These are phyloP conservation scores for Xylariaceae sp. DNA, from an alignment of 2,329 filamentous ascomycete species.

Conservation along the genomic window DNA sequence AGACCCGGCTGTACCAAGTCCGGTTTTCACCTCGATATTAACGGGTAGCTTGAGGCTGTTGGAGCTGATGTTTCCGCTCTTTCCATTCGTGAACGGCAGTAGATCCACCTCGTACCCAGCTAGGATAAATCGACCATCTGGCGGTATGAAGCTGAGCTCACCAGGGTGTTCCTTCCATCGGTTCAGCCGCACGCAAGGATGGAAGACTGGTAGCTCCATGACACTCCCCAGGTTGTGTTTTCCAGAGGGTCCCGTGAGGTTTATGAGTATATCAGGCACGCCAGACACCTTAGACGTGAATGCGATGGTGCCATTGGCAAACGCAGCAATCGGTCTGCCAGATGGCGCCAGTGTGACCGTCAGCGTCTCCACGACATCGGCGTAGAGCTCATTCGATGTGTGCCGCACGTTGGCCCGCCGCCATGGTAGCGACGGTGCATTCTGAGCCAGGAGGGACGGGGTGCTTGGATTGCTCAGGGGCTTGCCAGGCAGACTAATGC, in stretches of 20 bases:
- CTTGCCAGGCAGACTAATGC: constrained; percentile 68
- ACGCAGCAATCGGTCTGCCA: constrained; percentile 75
- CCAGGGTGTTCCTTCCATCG: constrained; percentile 84
- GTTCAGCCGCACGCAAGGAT: constrained; percentile 87
- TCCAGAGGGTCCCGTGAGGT: constrained; percentile 72
- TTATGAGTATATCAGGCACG: constrained; percentile 80
- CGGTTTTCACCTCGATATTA: constrained; percentile 71
- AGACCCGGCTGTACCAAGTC: constrained; percentile 63
- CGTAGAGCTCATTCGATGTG: constrained; percentile 94
- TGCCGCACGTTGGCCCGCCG: constrained; percentile 85
- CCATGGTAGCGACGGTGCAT: constrained; percentile 67
- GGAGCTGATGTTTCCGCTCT: constrained; percentile 44
- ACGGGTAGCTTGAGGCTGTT: constrained; percentile 75
- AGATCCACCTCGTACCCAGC: constrained; percentile 93
- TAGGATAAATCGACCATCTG: constrained; percentile 87
- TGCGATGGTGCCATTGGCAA: constrained; percentile 85
- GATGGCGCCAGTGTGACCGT: constrained; percentile 85
- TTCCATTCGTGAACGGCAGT: constrained; percentile 59
- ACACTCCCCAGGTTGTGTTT: constrained; percentile 66
- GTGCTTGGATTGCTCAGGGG: constrained; percentile 33
- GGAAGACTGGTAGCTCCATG: constrained; percentile 86
- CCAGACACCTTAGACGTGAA: constrained; percentile 95
- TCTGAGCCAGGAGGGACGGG: constrained; percentile 35
- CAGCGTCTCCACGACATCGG: constrained; percentile 87
- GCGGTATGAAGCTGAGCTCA: constrained; percentile 90